phyloP scores from a whole-genome alignment of 1,284 basidiomycete genomes.

The Ceratobasidium sp. region DNA sequence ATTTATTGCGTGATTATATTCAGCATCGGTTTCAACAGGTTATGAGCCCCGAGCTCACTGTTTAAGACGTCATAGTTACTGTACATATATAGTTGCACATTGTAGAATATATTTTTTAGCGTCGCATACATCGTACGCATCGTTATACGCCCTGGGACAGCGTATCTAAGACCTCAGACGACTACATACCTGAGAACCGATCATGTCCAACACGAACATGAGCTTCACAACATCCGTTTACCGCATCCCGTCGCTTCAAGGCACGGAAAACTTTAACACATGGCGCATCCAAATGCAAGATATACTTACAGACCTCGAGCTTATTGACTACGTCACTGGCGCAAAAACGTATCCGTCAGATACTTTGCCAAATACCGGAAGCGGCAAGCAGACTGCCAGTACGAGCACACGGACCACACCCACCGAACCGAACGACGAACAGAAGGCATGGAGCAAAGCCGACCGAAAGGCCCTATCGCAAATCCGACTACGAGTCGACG shows the following conservation, averaged over 20 bases:
- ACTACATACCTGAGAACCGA: not conserved
- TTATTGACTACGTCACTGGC: not conserved
- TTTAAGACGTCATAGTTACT: not conserved
- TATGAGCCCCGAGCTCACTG: not conserved
- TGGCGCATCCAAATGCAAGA: constrained; percentile 14
- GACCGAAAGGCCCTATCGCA: not conserved
- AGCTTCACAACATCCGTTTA: not conserved
- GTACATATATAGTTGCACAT: not conserved
- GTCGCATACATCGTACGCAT: not conserved
- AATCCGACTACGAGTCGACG: not conserved
- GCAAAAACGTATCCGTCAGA: not conserved
- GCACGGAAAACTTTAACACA: constrained; percentile 8
- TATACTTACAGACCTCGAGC: constrained; percentile 1
- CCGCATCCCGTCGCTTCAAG: not conserved
- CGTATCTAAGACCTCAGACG: not conserved
- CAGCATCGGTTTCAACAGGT: too few species aligned
- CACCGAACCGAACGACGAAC: not conserved
- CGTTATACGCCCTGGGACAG: not conserved
- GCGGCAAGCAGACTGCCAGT: too few species aligned
- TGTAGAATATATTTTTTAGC: not conserved
- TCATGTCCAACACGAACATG: not conserved
- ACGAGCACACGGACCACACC: not conserved
- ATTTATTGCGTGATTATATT: too few species aligned
- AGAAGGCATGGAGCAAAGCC: not conserved
- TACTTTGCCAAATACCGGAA: too few species aligned